These are phyloP conservation scores for Lophium mytilinum DNA, from an alignment of 495 filamentous ascomycete genomes.

Conservation along the genomic window DNA sequence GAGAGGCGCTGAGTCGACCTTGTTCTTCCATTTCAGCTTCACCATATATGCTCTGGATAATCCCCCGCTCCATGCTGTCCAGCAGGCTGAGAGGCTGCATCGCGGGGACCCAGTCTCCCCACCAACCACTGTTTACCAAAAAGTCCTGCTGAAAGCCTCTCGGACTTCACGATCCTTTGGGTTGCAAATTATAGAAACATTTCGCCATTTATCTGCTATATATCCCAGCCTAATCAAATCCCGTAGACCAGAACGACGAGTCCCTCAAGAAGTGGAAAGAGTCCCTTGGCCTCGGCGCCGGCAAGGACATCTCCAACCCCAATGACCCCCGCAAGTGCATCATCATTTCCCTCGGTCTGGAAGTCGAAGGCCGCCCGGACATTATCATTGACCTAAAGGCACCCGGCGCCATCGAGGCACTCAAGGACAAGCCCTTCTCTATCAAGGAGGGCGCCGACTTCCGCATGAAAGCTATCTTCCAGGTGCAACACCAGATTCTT, in stretches of 20 bases:
- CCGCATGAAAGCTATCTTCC: constrained; percentile 85
- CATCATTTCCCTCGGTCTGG: constrained; percentile 80
- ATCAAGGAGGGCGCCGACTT: constrained; percentile 94
- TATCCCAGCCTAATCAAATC: not conserved
- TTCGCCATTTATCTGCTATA: not conserved
- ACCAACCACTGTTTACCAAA: no score
- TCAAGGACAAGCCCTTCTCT: constrained; percentile 84
- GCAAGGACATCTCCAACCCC: constrained; percentile 48
- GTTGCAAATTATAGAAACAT: no score
- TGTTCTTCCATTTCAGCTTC: no score
- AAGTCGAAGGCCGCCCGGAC: constrained; percentile 65
- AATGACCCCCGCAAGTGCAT: constrained; percentile 76
- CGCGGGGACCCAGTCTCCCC: no score
- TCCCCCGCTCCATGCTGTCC: no score
- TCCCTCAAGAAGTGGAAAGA: constrained; percentile 95
- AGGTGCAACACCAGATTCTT: constrained; percentile 91
- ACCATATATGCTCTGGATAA: no score
- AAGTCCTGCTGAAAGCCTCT: no score
- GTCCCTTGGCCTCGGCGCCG: constrained; percentile 71
- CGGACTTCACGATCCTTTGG: no score
- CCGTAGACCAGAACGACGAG: constrained; percentile 65
- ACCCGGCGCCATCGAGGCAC: constrained; percentile 54
- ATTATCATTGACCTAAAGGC: constrained; percentile 74
- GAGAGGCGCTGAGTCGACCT: not conserved
- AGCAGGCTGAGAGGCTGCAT: no score